phyloP scores from a whole-genome alignment of 2,329 filamentous ascomycete species.

The Biscogniauxia marginata region DNA sequence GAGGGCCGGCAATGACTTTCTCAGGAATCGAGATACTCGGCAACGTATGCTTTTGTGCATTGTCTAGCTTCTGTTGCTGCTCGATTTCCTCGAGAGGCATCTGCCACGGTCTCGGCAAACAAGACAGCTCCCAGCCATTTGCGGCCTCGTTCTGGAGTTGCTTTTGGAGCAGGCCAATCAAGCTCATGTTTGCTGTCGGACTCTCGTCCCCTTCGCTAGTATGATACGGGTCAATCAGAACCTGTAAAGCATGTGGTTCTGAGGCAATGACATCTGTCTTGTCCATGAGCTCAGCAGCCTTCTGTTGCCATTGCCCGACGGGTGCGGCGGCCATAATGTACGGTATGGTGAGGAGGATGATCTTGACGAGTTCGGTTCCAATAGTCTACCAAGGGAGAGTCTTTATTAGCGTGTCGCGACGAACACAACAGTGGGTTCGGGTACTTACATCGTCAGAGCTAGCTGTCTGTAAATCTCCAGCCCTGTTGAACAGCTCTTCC shows the following conservation, averaged over 20 bases:
- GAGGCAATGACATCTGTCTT: constrained; percentile 95
- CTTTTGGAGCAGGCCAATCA: constrained; percentile 79
- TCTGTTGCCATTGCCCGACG: constrained; percentile 62
- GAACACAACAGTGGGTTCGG: not conserved
- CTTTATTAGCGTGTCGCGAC: not conserved
- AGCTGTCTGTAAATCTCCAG: constrained; percentile 89
- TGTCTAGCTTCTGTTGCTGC: constrained; percentile 56
- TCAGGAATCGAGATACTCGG: constrained; percentile 75
- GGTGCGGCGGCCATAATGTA: constrained; percentile 80
- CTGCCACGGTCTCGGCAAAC: constrained; percentile 66
- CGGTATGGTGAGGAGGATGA: constrained; percentile 90
- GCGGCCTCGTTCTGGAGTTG: constrained; percentile 78
- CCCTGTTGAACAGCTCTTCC: constrained; percentile 85
- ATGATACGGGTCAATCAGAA: constrained; percentile 82
- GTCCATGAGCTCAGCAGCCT: constrained; percentile 77
- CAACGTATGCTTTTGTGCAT: constrained; percentile 70
- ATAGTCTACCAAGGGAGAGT: constrained; percentile 48
- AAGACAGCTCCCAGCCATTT: constrained; percentile 71
- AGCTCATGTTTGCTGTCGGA: constrained; percentile 62
- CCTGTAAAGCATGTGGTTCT: constrained; percentile 80
- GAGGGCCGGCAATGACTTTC: constrained; percentile 70
- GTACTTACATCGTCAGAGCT: constrained; percentile 83
- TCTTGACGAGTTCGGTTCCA: constrained; percentile 88
- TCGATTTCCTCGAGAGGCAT: constrained; percentile 61
- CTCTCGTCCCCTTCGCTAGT: constrained; percentile 62